Evolutionary conservation across 2,329 filamentous ascomycete genomes (phyloP).

Genomic region (Cladorrhinum sp.): DNA sequence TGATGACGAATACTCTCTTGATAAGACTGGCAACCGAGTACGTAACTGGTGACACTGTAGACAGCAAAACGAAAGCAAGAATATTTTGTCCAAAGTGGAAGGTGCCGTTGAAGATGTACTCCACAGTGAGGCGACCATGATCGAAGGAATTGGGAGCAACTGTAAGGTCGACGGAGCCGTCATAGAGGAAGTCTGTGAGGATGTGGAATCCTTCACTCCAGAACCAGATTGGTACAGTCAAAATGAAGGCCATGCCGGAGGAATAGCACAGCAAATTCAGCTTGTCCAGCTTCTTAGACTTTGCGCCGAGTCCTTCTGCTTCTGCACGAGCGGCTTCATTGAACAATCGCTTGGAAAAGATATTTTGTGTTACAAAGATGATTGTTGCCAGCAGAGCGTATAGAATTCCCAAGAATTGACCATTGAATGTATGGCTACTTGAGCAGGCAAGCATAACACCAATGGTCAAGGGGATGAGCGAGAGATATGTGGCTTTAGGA

Average conservation of each 20-base stretch:
- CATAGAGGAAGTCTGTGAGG: slow-evolving; percentile 72
- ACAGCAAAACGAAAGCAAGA: slow-evolving; percentile 86
- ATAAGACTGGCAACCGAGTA: slow-evolving; percentile 95
- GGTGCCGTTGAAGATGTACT: slow-evolving; percentile 94
- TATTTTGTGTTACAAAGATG: slow-evolving; percentile 97
- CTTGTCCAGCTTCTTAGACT: slow-evolving; percentile 84
- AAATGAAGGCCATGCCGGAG: slow-evolving; percentile 84
- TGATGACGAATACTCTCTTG: slow-evolving; percentile 95
- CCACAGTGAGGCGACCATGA: slow-evolving; percentile 70
- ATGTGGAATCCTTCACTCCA: slow-evolving; percentile 82
- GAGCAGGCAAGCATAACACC: slow-evolving; percentile 98
- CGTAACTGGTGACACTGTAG: slow-evolving; percentile 91
- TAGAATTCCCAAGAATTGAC: slow-evolving; percentile 84
- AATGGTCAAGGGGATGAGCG: slow-evolving; percentile 82
- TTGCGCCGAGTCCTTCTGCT: slow-evolving; percentile 61
- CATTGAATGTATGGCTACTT: slow-evolving; percentile 71
- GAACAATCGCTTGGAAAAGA: slow-evolving; percentile 96
- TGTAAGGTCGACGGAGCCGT: slow-evolving; percentile 69
- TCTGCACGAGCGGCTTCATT: slow-evolving; percentile 88
- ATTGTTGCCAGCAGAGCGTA: slow-evolving; percentile 87
- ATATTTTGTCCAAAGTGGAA: slow-evolving; percentile 98
- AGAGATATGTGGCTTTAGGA: slow-evolving; percentile 80
- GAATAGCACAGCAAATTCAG: slow-evolving; percentile 96
- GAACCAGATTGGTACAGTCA: slow-evolving; percentile 90
- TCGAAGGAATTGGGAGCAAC: slow-evolving; percentile 65